Conservation (phyloP, 148 eudicot species). For the Chenopodium album region DNA sequence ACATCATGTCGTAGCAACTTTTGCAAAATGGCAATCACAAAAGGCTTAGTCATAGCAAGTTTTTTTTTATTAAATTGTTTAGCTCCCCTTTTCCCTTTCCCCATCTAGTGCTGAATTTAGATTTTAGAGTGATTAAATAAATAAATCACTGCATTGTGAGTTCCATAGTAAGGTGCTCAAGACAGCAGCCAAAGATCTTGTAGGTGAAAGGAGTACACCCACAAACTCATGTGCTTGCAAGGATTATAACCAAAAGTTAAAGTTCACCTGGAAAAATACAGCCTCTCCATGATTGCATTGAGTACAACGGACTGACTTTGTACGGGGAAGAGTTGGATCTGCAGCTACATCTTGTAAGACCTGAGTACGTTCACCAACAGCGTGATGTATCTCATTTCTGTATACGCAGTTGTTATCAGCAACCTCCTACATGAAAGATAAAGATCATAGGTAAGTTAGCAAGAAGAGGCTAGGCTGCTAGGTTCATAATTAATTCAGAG, state of each 20-base stretch:
- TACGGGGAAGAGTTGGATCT: slow-evolving; percentile 96
- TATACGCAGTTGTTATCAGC: slow-evolving; percentile 97
- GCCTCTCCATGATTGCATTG: slow-evolving; percentile 94
- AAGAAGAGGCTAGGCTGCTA: neutral
- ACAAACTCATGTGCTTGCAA: neutral
- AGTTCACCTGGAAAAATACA: slow-evolving; percentile 89
- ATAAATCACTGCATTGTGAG: neutral
- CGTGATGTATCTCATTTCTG: slow-evolving; percentile 88
- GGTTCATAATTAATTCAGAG: neutral
- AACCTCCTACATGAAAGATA: slow-evolving; percentile 51
- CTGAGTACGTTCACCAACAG: slow-evolving; percentile 88
- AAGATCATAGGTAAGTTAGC: neutral
- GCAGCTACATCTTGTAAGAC: slow-evolving; percentile 97
- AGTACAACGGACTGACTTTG: slow-evolving; percentile 83
- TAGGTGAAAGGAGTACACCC: neutral
- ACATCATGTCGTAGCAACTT: neutral
- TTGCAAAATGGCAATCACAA: neutral
- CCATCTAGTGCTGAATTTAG: neutral
- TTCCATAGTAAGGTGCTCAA: neutral
- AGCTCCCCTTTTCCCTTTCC: neutral
- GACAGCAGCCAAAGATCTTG: neutral
- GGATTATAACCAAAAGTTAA: neutral
- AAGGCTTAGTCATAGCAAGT: neutral
- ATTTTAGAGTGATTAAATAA: neutral
- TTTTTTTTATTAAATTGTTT: too few species aligned